These are phyloP conservation scores for Helichrysum umbraculigerum DNA, from an alignment of 129 eudicot genomes.

Conservation along the genomic window DNA sequence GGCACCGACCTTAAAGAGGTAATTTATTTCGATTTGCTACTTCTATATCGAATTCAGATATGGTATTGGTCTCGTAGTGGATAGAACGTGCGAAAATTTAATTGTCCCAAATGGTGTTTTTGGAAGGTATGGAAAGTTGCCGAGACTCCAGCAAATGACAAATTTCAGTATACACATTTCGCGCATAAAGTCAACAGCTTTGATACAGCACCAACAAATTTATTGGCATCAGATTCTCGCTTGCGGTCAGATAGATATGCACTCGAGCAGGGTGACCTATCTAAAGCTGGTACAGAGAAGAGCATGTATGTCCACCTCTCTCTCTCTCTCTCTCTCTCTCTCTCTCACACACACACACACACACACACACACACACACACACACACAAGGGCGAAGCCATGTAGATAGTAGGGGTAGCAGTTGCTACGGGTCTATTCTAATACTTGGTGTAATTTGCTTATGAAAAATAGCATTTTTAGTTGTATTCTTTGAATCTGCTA, in stretches of 20 bases:
- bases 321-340: background rate
- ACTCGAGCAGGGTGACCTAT: constrained; percentile 82
- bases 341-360: background rate
- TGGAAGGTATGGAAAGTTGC: constrained; percentile 91
- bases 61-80: background rate
- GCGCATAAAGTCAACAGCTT: constrained; percentile 96
- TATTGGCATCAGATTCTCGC: constrained; percentile 91
- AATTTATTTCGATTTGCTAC: background rate
- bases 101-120: background rate
- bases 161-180: constrained; percentile 80
- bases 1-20: constrained; percentile 92
- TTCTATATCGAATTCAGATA: background rate
- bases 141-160: constrained; percentile 67
- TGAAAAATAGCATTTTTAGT: too few relatives aligned
- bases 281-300: constrained; percentile 92
- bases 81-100: background rate
- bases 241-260: constrained; percentile 90
- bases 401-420: too few relatives aligned
- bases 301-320: constrained; percentile 38
- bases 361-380: too few relatives aligned
- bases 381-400: too few relatives aligned
- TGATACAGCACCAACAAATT: constrained; percentile 82
- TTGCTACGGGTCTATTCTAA: too few relatives aligned
- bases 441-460: too few relatives aligned
- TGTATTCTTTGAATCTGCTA: too few relatives aligned